Evolutionary conservation across 352 stramenopile species (phyloP), one percentile per base, ranked within the genome.

Genomic region (Phytophthora syringae): DNA sequence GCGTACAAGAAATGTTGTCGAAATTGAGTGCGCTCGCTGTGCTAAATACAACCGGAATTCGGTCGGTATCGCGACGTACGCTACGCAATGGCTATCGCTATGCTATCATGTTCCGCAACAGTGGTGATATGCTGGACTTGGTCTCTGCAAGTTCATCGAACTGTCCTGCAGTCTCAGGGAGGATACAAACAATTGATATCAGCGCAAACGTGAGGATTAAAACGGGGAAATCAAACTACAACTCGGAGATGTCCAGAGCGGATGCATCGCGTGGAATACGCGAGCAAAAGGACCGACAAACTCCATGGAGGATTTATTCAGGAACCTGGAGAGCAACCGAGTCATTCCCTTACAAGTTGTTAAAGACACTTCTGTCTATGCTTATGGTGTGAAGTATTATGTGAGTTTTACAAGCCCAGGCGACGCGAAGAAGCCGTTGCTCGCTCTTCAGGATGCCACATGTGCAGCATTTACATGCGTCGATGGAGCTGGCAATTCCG

Each of bases 141-240:
- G 59, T 89, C 11, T 44, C 80, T 11, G 64, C 67, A 22, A 68
- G 82, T 44, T 60, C 70, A 2, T 71, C 70, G 0, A 22, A 47
- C 21, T 92, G 85, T 52, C 28, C 66, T 1, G 52, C 25, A 11
- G 74, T 85, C 13, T 42, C 67, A 11, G 82, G 76, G 12, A 72
- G 68, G 2, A 81, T 65, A 3, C 85, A 94, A 60, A 91, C 85
- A 0, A 91, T 94, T 24, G 85, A 92, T 44, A 61, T 94, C 7
- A 67, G 40, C 1, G 70, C 83, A 0, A 32, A 52, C n/a, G 60
- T 69, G 0, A 6, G 60, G n/a, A 86, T 94, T 58, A 25, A 87
- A 0, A 58, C 73, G 7, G 80, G 2, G 77, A 78, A 25, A 76
- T 87, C 15, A 67, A 72, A 37, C 9, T 92, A 11, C 40, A 67